Evolutionary conservation across 768 basidiomycete genomes (phyloP).

Genomic region (Mycena filopes): DNA sequence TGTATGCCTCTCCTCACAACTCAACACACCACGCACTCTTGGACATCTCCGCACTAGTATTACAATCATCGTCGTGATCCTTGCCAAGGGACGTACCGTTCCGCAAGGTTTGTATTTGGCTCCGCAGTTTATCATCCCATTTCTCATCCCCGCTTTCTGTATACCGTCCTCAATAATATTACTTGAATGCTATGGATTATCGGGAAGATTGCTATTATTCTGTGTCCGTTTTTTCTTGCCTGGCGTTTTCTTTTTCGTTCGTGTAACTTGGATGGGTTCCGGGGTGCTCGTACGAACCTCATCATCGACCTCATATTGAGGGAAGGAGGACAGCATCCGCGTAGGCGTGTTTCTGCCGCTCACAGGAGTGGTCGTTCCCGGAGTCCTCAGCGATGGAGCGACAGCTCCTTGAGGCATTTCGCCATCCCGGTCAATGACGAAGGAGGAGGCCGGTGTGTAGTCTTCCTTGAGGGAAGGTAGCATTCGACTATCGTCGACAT

Average conservation of each 20-base stretch:
- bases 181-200: slow-evolving; percentile 33
- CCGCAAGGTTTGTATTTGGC: slow-evolving; percentile 30
- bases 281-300: slow-evolving; percentile 61
- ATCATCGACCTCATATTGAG: slow-evolving; percentile 65
- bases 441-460: slow-evolving; percentile 56
- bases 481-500: slow-evolving; percentile 42
- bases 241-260: slow-evolving; percentile 72
- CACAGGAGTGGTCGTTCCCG: slow-evolving; percentile 42
- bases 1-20: slow-evolving; percentile 23
- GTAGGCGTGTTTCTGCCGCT: slow-evolving; percentile 49
- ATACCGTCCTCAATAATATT: slow-evolving; percentile 40
- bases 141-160: slow-evolving; percentile 38
- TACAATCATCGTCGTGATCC: slow-evolving; percentile 19
- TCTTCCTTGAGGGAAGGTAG: slow-evolving; percentile 58
- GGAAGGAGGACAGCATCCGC: slow-evolving; percentile 52
- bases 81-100: slow-evolving; percentile 15
- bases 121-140: slow-evolving; percentile 11
- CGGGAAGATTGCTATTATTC: slow-evolving; percentile 12
- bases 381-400: slow-evolving; percentile 19
- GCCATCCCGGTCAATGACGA: slow-evolving; percentile 79
- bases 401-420: slow-evolving; percentile 83
- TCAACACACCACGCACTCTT: slow-evolving; percentile 22
- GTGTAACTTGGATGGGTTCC: slow-evolving; percentile 78
- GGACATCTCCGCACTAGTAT: slow-evolving; percentile 30
- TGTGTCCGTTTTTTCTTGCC: slow-evolving; percentile 75